Evolutionary conservation across 2,329 filamentous ascomycete species (phyloP).

Genomic region (Pestalotiopsis sp.): DNA sequence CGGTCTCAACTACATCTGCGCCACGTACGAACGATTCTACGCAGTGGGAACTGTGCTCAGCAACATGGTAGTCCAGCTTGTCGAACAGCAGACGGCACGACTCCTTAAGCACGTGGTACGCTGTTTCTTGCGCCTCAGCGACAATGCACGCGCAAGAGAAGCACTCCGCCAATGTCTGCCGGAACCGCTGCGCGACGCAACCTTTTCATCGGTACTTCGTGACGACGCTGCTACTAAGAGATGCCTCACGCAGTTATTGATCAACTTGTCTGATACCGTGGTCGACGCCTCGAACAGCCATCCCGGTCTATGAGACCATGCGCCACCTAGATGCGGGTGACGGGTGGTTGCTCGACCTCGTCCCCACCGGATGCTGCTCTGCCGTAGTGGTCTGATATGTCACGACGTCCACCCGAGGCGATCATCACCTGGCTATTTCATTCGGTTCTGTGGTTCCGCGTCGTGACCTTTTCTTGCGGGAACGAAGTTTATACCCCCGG

Average conservation of each 20-base stretch:
- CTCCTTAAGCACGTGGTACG: slow-evolving; percentile 96
- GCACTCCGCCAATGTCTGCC: slow-evolving; percentile 94
- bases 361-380: neutral
- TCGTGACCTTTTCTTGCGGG: neutral
- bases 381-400: neutral
- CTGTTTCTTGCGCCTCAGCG: slow-evolving; percentile 92
- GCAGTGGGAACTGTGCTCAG: slow-evolving; percentile 95
- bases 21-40: slow-evolving; percentile 98
- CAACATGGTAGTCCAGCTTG: slow-evolving; percentile 98
- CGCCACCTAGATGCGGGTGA: neutral
- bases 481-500: neutral
- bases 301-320: slow-evolving; percentile 24
- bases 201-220: slow-evolving; percentile 92
- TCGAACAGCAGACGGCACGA: slow-evolving; percentile 95
- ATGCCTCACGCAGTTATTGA: slow-evolving; percentile 93
- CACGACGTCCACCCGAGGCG: neutral
- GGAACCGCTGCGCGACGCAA: slow-evolving; percentile 97
- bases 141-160: slow-evolving; percentile 94
- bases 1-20: slow-evolving; percentile 96
- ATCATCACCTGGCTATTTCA: neutral
- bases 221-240: slow-evolving; percentile 98
- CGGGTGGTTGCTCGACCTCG: neutral
- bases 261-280: slow-evolving; percentile 92
- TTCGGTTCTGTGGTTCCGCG: neutral
- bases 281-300: slow-evolving; percentile 45